phyloP scores from a whole-genome alignment of 2,329 filamentous ascomycete species.

The Scopulariopsis brevicaulis region DNA sequence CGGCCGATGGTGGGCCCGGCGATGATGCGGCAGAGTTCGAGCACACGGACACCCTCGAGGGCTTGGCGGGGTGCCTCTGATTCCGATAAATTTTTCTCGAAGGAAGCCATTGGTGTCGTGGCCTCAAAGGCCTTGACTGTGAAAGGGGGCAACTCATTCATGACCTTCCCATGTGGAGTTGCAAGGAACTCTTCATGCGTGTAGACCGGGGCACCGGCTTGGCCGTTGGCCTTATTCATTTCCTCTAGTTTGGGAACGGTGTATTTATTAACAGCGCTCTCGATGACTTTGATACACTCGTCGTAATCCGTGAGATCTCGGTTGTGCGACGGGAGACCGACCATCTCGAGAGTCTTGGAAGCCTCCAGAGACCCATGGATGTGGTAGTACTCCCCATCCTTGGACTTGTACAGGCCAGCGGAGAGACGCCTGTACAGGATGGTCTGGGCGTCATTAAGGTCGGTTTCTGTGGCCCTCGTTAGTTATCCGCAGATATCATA shows the following conservation, averaged over 20 bases:
- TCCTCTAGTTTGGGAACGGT: constrained; percentile 43
- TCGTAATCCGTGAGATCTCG: constrained; percentile 50
- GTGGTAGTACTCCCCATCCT: constrained; percentile 58
- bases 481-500: background rate
- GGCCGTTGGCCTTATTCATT: constrained; percentile 41
- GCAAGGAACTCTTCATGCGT: constrained; percentile 47
- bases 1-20: constrained; percentile 63
- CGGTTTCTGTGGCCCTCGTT: constrained; percentile 45
- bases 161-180: constrained; percentile 28
- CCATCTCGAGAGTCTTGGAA: constrained; percentile 56
- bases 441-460: constrained; percentile 59
- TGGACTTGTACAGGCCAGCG: constrained; percentile 61
- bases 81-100: constrained; percentile 12
- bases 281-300: constrained; percentile 47
- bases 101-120: constrained; percentile 31
- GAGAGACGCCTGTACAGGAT: constrained; percentile 61
- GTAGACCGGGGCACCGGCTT: constrained; percentile 49
- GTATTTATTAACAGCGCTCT: constrained; percentile 42
- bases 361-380: constrained; percentile 67
- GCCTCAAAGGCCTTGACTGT: constrained; percentile 37
- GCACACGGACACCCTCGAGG: constrained; percentile 54
- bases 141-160: constrained; percentile 27
- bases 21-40: constrained; percentile 67
- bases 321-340: constrained; percentile 50
- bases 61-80: constrained; percentile 13